Evolutionary conservation across 805 yeast genomes (phyloP).

Genomic region (Cyberlindnera suaveolens): DNA sequence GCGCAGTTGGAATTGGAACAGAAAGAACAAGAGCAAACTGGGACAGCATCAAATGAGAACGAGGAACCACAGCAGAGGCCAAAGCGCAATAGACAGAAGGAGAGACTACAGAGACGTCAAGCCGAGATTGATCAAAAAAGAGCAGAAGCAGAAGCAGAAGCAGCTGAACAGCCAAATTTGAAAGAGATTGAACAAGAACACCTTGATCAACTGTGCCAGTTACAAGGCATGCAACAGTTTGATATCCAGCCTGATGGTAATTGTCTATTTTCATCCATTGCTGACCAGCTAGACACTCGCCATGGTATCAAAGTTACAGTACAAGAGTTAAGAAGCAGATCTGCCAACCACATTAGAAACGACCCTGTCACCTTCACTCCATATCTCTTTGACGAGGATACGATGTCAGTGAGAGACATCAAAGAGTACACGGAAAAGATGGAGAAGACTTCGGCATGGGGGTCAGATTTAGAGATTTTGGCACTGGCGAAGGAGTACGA

Average conservation of each 20-base stretch:
- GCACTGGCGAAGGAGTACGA: slow-evolving; percentile 70
- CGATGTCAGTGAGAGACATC: slow-evolving; percentile 57
- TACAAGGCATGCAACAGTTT: slow-evolving; percentile 43
- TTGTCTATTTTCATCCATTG: slow-evolving; percentile 81
- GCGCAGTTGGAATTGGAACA: slow-evolving; percentile 47
- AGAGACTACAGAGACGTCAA: slow-evolving; percentile 69
- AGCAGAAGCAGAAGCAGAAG: slow-evolving; percentile 68
- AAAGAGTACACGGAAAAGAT: slow-evolving; percentile 64
- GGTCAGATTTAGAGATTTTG: slow-evolving; percentile 86
- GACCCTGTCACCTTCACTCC: slow-evolving; percentile 73
- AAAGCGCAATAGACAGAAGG: slow-evolving; percentile 79
- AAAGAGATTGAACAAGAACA: slow-evolving; percentile 67
- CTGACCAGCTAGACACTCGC: slow-evolving; percentile 65
- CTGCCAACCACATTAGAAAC: slow-evolving; percentile 59
- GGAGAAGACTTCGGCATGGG: slow-evolving; percentile 86
- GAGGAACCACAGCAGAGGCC: slow-evolving; percentile 29
- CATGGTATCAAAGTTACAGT: slow-evolving; percentile 35
- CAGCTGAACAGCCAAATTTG: slow-evolving; percentile 57
- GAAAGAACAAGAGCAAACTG: slow-evolving; percentile 6
- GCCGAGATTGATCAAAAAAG: slow-evolving; percentile 57
- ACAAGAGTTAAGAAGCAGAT: slow-evolving; percentile 51
- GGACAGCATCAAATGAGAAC: slow-evolving; percentile 11
- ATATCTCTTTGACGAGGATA: slow-evolving; percentile 73
- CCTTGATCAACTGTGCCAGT: slow-evolving; percentile 45
- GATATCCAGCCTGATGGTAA: slow-evolving; percentile 92